A percentile compares a stretch with the other conserved stretches of the same genome.
These are phyloP conservation scores for Alternaria dauci DNA, from an alignment of 2,329 filamentous ascomycete genomes.

Conservation along the genomic window DNA sequence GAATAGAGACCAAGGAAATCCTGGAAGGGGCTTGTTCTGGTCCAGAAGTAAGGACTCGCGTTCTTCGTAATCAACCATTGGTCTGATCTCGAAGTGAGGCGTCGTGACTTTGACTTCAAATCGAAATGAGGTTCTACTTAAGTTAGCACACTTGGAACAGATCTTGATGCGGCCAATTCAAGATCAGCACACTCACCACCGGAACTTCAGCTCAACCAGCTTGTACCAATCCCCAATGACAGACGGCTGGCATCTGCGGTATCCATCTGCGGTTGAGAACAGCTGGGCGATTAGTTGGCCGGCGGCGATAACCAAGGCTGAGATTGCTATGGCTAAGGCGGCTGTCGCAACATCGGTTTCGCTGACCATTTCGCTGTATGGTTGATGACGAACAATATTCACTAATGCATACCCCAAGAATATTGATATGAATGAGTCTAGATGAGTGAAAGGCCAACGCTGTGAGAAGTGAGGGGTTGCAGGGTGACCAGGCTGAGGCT, in stretches of 20 bases:
- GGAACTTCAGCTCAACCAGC: not conserved
- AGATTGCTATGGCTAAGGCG: conserved; percentile 11
- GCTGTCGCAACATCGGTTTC: conserved; percentile 8
- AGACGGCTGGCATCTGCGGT: conserved; percentile 16
- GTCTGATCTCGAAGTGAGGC: conserved; percentile 11
- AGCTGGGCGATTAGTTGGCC: conserved; percentile 17
- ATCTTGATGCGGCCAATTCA: not conserved
- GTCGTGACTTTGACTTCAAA: conserved; percentile 21
- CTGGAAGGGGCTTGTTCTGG: not conserved
- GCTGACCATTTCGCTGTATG: not conserved
- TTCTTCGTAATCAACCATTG: not conserved
- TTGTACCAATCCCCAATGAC: conserved; percentile 14
- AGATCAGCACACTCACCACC: not conserved
- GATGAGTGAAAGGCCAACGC: not conserved
- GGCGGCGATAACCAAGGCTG: conserved; percentile 16
- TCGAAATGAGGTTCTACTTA: conserved; percentile 7
- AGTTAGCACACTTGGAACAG: not conserved
- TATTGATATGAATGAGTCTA: no score
- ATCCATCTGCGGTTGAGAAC: conserved; percentile 20
- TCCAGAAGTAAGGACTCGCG: not conserved
- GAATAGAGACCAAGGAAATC: not conserved
- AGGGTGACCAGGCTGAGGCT: not conserved
- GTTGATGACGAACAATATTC: not conserved
- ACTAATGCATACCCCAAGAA: fast-evolving
- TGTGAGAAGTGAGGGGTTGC: not conserved